phyloP scores from a whole-genome alignment of 1,284 basidiomycete species.

The Naganishia cerealis region DNA sequence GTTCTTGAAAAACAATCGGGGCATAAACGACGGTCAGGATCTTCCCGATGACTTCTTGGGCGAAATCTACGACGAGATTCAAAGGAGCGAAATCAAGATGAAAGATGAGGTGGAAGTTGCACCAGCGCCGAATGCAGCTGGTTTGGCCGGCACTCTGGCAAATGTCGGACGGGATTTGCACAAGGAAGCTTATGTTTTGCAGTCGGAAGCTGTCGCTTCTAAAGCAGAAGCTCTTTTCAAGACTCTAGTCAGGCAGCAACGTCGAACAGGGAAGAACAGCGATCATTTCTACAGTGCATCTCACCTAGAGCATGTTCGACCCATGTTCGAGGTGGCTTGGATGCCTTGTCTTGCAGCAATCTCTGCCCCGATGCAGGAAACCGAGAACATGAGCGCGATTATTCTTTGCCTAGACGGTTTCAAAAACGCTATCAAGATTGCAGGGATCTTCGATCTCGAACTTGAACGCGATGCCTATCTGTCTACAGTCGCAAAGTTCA shows the following conservation, averaged over 20 bases:
- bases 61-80: constrained; percentile 83
- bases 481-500: constrained; percentile 95
- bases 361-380: constrained; percentile 86
- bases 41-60: constrained; percentile 79
- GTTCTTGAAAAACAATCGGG: constrained; percentile 88
- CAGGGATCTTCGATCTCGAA: constrained; percentile 92
- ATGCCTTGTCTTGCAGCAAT: constrained; percentile 92
- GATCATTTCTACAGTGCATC: constrained; percentile 94
- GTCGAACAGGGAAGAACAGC: constrained; percentile 65
- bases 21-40: constrained; percentile 85
- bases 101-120: constrained; percentile 85
- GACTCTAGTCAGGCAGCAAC: constrained; percentile 82
- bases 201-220: constrained; percentile 90
- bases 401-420: constrained; percentile 91
- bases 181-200: constrained; percentile 87
- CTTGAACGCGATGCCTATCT: constrained; percentile 94
- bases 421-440: constrained; percentile 86
- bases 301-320: constrained; percentile 87
- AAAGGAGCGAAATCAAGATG: constrained; percentile 90
- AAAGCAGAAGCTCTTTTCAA: constrained; percentile 93
- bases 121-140: constrained; percentile 56
- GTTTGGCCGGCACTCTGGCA: constrained; percentile 75
- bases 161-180: constrained; percentile 88
- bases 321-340: constrained; percentile 99
- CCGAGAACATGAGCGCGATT: constrained; percentile 85